Percentiles rank a stretch among this genome's conserved stretches.
Conservation (phyloP, 495 filamentous ascomycete genomes). For the Elasticomyces elasticus region DNA sequence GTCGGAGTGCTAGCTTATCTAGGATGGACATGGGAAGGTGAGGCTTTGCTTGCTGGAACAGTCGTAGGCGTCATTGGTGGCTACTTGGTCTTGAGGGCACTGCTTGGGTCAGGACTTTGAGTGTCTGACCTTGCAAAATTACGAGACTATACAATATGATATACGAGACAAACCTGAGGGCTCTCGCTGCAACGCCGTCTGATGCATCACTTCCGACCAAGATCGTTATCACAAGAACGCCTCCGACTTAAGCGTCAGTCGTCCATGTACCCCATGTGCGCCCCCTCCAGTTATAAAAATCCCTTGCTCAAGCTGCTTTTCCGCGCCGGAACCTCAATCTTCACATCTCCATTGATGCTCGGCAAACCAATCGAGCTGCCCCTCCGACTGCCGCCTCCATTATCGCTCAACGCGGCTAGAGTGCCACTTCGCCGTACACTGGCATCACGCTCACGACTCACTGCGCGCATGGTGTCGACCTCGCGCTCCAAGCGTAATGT, state of each 20-base stretch:
- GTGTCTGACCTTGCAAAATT: background rate
- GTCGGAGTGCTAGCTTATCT: slow-evolving; percentile 49
- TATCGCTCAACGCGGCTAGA: slow-evolving; percentile 27
- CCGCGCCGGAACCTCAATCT: slow-evolving; percentile 26
- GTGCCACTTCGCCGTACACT: slow-evolving; percentile 33
- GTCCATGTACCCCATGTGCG: slow-evolving; percentile 3
- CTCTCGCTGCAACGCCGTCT: background rate
- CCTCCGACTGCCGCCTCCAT: slow-evolving; percentile 32
- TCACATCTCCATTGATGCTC: slow-evolving; percentile 22
- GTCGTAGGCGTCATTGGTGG: slow-evolving; percentile 13
- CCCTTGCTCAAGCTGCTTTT: slow-evolving; percentile 29
- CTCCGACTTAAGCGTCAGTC: slow-evolving; percentile 15
- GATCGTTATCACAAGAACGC: slow-evolving; percentile 20
- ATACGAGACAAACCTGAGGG: background rate
- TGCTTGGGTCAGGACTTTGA: background rate
- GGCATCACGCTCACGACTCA: slow-evolving; percentile 49
- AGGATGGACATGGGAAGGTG: slow-evolving; percentile 52
- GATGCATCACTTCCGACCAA: background rate
- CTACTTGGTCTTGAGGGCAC: slow-evolving; percentile 8
- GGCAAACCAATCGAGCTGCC: slow-evolving; percentile 27
- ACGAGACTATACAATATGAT: slow-evolving; percentile 15
- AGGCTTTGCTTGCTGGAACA: slow-evolving; percentile 36
- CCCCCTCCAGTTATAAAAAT: slow-evolving; percentile 31
- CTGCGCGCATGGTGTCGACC: slow-evolving; percentile 71
- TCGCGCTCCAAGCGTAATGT: slow-evolving; percentile 74